Evolutionary conservation across 192 early-diverging fungal genomes (phyloP), one percentile per base, ranked within the genome.

Genomic region (Backusella tarrabulga): DNA sequence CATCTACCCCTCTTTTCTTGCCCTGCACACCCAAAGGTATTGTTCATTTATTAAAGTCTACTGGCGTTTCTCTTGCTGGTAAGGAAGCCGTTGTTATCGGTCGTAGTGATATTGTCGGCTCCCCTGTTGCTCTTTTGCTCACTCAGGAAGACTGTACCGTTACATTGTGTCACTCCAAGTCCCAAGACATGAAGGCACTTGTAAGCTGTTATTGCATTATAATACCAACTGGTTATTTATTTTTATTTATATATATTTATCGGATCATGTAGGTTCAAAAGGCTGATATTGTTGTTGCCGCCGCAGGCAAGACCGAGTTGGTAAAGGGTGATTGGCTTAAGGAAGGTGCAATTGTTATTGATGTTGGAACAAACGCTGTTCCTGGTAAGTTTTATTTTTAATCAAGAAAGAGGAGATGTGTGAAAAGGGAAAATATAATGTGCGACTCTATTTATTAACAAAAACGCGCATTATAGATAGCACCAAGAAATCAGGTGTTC

Each of bases 21-120:
- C 93, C 98, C 19, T 99, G 98, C 85, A 99, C 98, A n/a, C 98
- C 98, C 4, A 94, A 95, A 78, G 98, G 97, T 9, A 89, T 94
- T 81, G 89, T 99, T 66, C 92, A 93, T 84, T 87, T 99, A 74
- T 89, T 99, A 34, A 85, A 90, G 76, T 44, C 67, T 19, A 66
- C 70, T 35, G 72, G 50, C 19, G 84, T 97, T 23, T 79, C 91
- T 34, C 80, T 96, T n/a, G 87, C 84, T 29, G 96, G 97, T 60
- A 95, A 96, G 81, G 81, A 83, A 23, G 98, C 98, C 4, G 96
- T 97, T n/a, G 98, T 99, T 19, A 85, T 99, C 54, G 98, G 98
- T 15, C 94, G 98, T 71, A 95, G 94, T 87, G 98, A 99, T 84
- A 96, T 99, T 83, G 98, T 99, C 88, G 94, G 95, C 44, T 86